Evolutionary conservation across 176 grass and related monocot genomes (phyloP).

Genomic region (Carex pumila): DNA sequence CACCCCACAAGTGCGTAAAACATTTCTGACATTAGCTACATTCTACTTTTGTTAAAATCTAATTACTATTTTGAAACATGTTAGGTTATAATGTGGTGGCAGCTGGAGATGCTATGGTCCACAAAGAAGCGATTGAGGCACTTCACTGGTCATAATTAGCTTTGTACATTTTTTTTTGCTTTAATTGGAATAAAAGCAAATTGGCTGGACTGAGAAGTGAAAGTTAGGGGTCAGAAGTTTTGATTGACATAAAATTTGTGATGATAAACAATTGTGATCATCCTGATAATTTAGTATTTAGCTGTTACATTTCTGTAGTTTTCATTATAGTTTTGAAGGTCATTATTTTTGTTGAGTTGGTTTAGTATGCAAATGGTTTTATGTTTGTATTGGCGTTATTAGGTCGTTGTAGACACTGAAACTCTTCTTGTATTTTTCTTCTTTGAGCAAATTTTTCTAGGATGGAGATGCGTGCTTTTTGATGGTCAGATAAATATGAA

Average conservation of each 20-base stretch:
- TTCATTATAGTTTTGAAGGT: no score
- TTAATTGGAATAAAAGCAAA: neutral
- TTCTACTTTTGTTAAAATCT: neutral
- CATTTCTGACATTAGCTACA: neutral
- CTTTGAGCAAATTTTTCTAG: no score
- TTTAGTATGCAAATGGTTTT: no score
- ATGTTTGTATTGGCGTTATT: no score
- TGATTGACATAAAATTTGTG: neutral
- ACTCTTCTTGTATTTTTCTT: no score
- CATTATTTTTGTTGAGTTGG: no score
- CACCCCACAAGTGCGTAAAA: constrained; percentile 48
- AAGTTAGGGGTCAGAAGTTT: neutral
- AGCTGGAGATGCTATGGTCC: constrained; percentile 59
- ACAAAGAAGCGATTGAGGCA: constrained; percentile 39
- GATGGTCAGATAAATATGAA: no score
- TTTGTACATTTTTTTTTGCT: neutral
- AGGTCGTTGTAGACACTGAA: no score
- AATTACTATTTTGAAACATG: neutral
- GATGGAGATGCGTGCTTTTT: no score
- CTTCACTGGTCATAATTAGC: constrained; percentile 30
- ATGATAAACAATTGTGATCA: neutral
- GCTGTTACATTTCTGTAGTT: no score
- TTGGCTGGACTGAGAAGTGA: neutral
- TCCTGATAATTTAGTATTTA: neutral
- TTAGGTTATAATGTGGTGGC: constrained; percentile 87